A percentile compares a stretch with the other conserved stretches of the same genome.
phyloP scores from a whole-genome alignment of 106 monocot genomes.

The Dendrobium nobile region DNA sequence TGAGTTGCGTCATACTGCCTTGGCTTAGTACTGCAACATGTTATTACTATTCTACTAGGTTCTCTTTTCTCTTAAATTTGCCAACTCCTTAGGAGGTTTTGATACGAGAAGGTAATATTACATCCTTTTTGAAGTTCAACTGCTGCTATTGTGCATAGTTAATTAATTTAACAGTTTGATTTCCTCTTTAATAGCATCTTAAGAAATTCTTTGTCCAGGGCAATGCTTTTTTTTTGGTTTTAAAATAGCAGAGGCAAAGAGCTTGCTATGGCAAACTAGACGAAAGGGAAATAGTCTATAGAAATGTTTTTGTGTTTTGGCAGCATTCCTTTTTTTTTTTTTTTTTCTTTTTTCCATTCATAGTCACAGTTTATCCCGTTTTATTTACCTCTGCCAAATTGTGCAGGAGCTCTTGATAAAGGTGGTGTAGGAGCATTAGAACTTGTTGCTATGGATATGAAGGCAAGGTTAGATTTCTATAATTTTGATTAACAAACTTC shows the following conservation, averaged over 20 bases:
- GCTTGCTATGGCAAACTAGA: not conserved
- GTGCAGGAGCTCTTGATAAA: slow-evolving; percentile 87
- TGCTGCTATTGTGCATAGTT: not conserved
- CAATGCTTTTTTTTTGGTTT: not conserved
- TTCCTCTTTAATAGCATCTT: not conserved
- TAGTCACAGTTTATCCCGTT: not conserved
- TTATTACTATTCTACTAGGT: not conserved
- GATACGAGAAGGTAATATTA: not conserved
- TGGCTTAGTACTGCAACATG: too few relatives aligned
- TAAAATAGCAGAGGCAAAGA: not conserved
- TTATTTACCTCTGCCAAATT: slow-evolving; percentile 8
- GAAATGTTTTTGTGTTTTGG: not conserved
- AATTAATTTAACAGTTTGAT: not conserved
- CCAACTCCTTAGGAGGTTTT: not conserved
- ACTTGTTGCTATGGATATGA: slow-evolving; percentile 99
- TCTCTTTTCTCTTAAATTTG: not conserved
- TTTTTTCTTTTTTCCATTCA: not conserved
- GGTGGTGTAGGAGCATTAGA: slow-evolving; percentile 98
- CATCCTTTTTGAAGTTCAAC: not conserved
- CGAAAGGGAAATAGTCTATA: not conserved
- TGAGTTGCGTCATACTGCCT: too few relatives aligned
- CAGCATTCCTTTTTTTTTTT: not conserved
- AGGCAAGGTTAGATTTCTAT: slow-evolving; percentile 63
- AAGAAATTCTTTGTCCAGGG: not conserved
- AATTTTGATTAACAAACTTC: not conserved